Evolutionary conservation across 306 rosid species (phyloP).

Genomic region (Cajanus cajan): DNA sequence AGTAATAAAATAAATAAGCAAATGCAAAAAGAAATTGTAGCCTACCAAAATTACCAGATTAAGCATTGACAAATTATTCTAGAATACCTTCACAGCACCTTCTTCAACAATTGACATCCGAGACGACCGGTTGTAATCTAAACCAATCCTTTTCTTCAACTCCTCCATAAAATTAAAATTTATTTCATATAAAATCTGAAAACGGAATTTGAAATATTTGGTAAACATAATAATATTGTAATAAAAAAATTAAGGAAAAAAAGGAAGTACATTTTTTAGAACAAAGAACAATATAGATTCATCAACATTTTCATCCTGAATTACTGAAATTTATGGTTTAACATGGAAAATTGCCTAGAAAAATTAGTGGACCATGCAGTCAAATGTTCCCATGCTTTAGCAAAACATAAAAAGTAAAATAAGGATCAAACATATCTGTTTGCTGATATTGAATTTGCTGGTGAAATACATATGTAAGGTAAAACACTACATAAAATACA

Average conservation of each 20-base stretch:
- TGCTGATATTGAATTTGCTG: background rate
- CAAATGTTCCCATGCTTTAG: conserved; percentile 21
- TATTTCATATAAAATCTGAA: conserved; percentile 67
- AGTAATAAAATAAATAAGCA: background rate
- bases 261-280: conserved; percentile 10
- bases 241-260: background rate
- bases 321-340: background rate
- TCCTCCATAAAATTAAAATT: conserved; percentile 61
- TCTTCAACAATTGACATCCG: conserved; percentile 77
- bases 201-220: conserved; percentile 6
- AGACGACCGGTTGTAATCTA: conserved; percentile 61
- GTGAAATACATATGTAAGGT: background rate
- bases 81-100: conserved; percentile 62
- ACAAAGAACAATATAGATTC: background rate
- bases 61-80: conserved; percentile 15
- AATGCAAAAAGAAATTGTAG: conserved; percentile 1
- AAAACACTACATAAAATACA: conserved; percentile 18
- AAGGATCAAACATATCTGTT: background rate
- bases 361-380: conserved; percentile 8
- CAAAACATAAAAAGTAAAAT: conserved; percentile 18
- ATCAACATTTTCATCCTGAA: conserved; percentile 4
- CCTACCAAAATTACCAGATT: conserved; percentile 17
- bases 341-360: conserved; percentile 17
- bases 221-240: conserved; percentile 22
- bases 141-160: conserved; percentile 69